These are phyloP conservation scores for Solanum tarapatanum DNA, from an alignment of 257 asterid genomes.

Conservation along the genomic window DNA sequence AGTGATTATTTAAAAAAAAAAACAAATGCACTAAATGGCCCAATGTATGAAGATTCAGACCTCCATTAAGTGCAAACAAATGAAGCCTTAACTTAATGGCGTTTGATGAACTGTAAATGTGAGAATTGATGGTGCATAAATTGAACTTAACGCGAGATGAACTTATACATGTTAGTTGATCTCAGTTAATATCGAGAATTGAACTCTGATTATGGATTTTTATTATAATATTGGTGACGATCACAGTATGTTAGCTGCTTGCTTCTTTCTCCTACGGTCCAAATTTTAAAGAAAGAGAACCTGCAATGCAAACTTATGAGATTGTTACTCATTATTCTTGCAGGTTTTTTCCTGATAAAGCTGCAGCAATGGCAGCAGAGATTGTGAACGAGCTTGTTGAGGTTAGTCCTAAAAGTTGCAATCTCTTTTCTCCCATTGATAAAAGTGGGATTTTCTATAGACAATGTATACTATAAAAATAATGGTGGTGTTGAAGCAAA, in stretches of 20 bases:
- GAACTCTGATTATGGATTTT: not conserved
- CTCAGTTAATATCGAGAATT: not conserved
- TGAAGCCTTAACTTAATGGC: too few relatives aligned
- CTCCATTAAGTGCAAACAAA: too few relatives aligned
- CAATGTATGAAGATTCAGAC: too few relatives aligned
- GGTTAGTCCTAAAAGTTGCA: constrained; percentile 26
- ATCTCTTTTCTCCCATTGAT: not conserved
- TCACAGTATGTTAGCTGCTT: not conserved
- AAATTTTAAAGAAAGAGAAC: not conserved
- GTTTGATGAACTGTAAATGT: not conserved
- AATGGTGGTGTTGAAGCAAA: not conserved
- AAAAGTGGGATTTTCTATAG: not conserved
- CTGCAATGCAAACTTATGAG: not conserved
- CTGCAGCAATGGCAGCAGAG: constrained; percentile 47
- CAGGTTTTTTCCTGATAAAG: constrained; percentile 79
- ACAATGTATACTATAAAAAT: not conserved
- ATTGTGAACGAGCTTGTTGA: constrained; percentile 51
- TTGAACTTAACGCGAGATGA: not conserved
- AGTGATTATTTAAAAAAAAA: too few relatives aligned
- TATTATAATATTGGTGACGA: not conserved
- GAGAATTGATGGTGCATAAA: not conserved
- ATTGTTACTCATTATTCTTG: not conserved
- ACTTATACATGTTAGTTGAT: not conserved
- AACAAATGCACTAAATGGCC: too few relatives aligned
- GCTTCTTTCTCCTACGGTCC: not conserved